Percentiles rank a stretch among this genome's conserved stretches.
phyloP scores from a whole-genome alignment of 2,329 filamentous ascomycete genomes.

The Claviceps maximensis region DNA sequence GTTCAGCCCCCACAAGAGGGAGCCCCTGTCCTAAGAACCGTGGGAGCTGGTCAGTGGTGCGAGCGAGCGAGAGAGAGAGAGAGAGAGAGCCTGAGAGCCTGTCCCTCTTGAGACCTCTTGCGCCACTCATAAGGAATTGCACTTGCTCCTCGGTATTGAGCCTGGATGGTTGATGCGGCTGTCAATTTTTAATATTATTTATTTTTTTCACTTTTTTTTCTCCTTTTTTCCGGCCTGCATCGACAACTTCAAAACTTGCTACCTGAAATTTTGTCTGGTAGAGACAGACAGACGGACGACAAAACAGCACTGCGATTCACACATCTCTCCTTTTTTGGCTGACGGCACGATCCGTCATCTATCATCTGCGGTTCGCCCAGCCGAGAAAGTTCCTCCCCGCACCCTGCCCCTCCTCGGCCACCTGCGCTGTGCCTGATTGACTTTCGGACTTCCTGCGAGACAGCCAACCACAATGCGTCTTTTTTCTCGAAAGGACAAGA shows the following conservation, averaged over 20 bases:
- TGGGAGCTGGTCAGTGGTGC: background rate
- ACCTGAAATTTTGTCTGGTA: background rate
- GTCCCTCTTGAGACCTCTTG: slow-evolving; percentile 1
- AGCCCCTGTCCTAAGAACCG: slow-evolving; percentile 1
- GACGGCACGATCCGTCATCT: slow-evolving; percentile 2
- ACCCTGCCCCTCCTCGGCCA: slow-evolving; percentile 8
- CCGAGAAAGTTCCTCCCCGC: slow-evolving; percentile 9
- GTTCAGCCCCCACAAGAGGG: slow-evolving; percentile 2
- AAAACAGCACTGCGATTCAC: background rate
- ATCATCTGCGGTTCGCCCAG: slow-evolving; percentile 5
- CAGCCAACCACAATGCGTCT: slow-evolving; percentile 32
- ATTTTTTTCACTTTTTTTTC: background rate
- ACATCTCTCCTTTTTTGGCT: background rate
- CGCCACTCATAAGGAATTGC: slow-evolving; percentile 3
- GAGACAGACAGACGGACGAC: background rate
- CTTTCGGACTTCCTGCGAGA: slow-evolving; percentile 2
- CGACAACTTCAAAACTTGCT: background rate
- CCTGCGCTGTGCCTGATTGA: slow-evolving; percentile 7
- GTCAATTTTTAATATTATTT: too few species aligned
- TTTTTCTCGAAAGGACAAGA: slow-evolving; percentile 42
- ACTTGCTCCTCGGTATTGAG: background rate
- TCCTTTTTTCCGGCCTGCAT: background rate
- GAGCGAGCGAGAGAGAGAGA: too few species aligned
- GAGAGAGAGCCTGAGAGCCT: background rate
- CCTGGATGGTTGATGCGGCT: background rate